Conservation (phyloP, 2,329 filamentous ascomycete species). For the Fusarium palustre region DNA sequence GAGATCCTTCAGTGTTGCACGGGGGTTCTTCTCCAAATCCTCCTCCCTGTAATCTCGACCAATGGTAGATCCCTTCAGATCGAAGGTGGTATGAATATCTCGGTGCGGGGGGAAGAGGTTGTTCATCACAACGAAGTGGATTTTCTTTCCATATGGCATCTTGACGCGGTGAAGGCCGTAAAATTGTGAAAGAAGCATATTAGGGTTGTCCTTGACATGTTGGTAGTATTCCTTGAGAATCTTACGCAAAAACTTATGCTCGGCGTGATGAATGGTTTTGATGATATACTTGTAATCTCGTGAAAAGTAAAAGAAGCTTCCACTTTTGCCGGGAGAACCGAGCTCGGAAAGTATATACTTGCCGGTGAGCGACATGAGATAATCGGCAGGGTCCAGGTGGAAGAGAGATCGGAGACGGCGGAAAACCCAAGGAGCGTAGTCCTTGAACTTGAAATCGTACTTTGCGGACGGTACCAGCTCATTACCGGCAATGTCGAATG, state of each 20-base stretch:
- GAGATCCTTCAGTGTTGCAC: constrained; percentile 93
- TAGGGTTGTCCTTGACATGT: constrained; percentile 92
- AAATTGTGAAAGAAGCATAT: constrained; percentile 96
- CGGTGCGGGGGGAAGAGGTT: constrained; percentile 97
- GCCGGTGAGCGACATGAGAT: constrained; percentile 96
- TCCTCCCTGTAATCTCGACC: constrained; percentile 93
- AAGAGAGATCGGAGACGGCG: constrained; percentile 89
- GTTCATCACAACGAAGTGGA: constrained; percentile 99
- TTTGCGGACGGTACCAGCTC: constrained; percentile 97
- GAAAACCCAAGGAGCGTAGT: constrained; percentile 99
- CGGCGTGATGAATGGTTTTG: constrained; percentile 97
- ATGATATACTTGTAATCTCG: constrained; percentile 99
- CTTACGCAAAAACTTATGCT: constrained; percentile 88
- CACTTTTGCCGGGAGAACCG: constrained; percentile 96
- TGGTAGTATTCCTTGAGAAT: constrained; percentile 92
- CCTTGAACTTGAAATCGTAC: constrained; percentile 99
- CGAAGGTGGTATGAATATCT: constrained; percentile 97
- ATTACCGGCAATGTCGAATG: constrained; percentile 98
- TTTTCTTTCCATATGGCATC: constrained; percentile 97
- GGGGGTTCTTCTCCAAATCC: constrained; percentile 85
- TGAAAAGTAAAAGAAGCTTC: constrained; percentile 99
- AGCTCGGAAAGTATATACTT: constrained; percentile 99
- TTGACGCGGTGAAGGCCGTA: constrained; percentile 98
- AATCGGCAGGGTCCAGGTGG: constrained; percentile 93
- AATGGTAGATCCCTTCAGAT: constrained; percentile 95